Evolutionary conservation across 148 eudicot species (phyloP), one percentile per base, ranked within the genome.

Genomic region (Camellia lanceoleosa): DNA sequence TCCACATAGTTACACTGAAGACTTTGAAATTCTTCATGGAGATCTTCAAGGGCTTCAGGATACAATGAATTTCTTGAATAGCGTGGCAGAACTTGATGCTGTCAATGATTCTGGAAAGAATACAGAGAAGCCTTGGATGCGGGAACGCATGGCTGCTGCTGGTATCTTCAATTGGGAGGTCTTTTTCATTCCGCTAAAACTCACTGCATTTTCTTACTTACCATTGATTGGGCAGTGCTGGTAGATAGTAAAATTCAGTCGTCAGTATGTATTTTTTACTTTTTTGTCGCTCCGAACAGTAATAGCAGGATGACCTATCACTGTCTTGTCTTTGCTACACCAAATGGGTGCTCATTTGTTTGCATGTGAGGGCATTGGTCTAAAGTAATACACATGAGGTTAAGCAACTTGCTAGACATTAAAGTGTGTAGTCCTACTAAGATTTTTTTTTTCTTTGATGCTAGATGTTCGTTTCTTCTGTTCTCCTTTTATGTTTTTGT

Each of bases 81-180:
- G 92, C 83, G 85, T 96, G 84, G 90, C 88, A 44, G 94, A 90
- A 59, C 89, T 96, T 75, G 93, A 84, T 81, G 77, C 83, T 68
- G 79, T 70, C 15, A 55, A 76, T 47, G 91, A 90, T 79, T 75
- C 89, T 83, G 87, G 72, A 80, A 90, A 87, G 78, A 80, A 77
- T 83, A 71, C 83, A 10, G 95, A 83, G 81, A 94, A 94, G 79
- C 92, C 60, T 75, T 87, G 87, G 77, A 78, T 77, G 13, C 88
- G 99, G 75, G 99, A 96, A 82, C 85, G 85, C 38, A 90, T 86
- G 83, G 99, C 99, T 82, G 99, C 99, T 68, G 94, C 92, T 38
- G 86, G 90, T 78, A 89, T 92, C 80, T 91, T 96, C 81, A 91
- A 90, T 85, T 96, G 98, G 99, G 93, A 96, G 99, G 99, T 94